Evolutionary conservation across 306 rosid species (phyloP).

Genomic region (Pterocarpus santalinus): DNA sequence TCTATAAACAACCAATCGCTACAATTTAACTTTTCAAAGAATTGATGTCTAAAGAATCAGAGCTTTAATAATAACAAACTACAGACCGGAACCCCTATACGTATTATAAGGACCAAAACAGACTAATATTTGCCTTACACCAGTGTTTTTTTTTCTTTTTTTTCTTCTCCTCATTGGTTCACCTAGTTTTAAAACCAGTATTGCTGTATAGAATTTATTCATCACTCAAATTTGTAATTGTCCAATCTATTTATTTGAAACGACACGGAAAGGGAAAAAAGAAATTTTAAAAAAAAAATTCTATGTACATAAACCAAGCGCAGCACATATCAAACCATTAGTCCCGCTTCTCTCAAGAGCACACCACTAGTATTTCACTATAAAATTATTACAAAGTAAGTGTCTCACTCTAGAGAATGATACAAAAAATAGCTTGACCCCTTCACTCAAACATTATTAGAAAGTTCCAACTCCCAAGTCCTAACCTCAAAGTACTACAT

Average conservation of each 20-base stretch:
- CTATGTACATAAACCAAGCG: neutral
- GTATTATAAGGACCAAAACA: too few species aligned
- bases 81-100: too few species aligned
- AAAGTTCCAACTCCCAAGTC: neutral
- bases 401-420: slow-evolving; percentile 28
- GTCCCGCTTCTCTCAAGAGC: neutral
- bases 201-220: too few species aligned
- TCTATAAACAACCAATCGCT: too few species aligned
- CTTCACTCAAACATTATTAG: slow-evolving; percentile 21
- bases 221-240: too few species aligned
- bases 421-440: slow-evolving; percentile 31
- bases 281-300: neutral
- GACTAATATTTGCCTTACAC: too few species aligned
- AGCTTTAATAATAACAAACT: too few species aligned
- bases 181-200: too few species aligned
- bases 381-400: slow-evolving; percentile 39
- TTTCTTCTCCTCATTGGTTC: too few species aligned
- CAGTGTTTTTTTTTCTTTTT: too few species aligned
- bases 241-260: neutral
- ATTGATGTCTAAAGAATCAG: too few species aligned
- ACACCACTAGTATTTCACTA: slow-evolving; percentile 23
- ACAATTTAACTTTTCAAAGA: too few species aligned
- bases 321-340: slow-evolving; percentile 22
- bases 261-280: neutral
- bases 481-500: slow-evolving; percentile 27